phyloP scores from a whole-genome alignment of 768 basidiomycete species.

The Mrakia hoshinonis region DNA sequence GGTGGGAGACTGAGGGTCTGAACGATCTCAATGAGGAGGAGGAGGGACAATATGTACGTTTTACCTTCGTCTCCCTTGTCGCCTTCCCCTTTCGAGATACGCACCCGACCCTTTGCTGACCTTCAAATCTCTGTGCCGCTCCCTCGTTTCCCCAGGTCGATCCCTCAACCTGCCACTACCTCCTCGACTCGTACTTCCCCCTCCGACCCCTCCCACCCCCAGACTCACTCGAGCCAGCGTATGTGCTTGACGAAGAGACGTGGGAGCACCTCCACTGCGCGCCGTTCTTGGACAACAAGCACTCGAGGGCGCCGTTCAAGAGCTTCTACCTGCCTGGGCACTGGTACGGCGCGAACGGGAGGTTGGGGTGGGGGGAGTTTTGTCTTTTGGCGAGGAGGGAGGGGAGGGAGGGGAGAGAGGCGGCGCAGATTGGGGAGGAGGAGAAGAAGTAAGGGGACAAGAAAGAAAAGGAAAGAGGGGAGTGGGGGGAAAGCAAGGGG shows the following conservation, averaged over 20 bases:
- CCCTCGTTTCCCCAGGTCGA: conserved; percentile 44
- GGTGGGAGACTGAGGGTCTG: conserved; percentile 54
- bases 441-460: not conserved
- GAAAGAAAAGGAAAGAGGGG: not conserved
- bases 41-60: conserved; percentile 63
- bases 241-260: conserved; percentile 52
- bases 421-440: not conserved
- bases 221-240: conserved; percentile 62
- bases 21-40: conserved; percentile 86
- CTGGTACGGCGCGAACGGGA: conserved; percentile 50
- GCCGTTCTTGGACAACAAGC: conserved; percentile 71
- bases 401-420: not conserved
- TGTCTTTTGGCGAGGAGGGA: conserved; percentile 55
- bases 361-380: conserved; percentile 79
- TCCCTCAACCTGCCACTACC: conserved; percentile 68
- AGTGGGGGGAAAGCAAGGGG: not conserved
- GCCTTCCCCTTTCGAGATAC: not conserved
- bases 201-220: conserved; percentile 49
- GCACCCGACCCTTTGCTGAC: not conserved
- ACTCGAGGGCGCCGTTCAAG: conserved; percentile 64
- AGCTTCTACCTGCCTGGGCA: conserved; percentile 70
- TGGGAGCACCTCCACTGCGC: conserved; percentile 79
- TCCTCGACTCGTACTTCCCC: conserved; percentile 85
- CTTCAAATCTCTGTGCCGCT: conserved; percentile 4
- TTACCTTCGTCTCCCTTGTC: conserved; percentile 24